Evolutionary conservation across 176 grass and related monocot genomes (phyloP), one percentile per base, ranked within the genome.

Genomic region (Carex cristatella): DNA sequence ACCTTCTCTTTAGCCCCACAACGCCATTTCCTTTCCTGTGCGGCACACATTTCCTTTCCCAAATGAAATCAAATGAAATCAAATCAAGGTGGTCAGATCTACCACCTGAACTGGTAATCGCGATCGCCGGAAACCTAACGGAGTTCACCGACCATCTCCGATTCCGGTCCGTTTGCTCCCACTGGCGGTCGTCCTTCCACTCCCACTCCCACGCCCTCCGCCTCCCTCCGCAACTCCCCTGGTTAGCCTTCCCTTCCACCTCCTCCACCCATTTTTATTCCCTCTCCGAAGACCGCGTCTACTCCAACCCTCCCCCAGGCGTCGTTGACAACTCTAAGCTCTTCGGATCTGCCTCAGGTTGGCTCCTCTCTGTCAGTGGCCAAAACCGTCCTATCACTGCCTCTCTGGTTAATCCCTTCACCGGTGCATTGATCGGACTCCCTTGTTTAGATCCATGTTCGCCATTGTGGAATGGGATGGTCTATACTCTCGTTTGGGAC

Each of bases 101-200:
- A 5, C 79, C 79, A 23, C 44, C 28, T 3, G 79, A 81, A n/a
- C n/a, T 81, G 32, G 37, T 81, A 7, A 13, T 81, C 33, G 23
- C 18, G 5, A 81, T 81, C 79, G 79, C 79, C 32, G 32, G 16
- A 61, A 38, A 59, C 15, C 57, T 81, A 5, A n/a, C 57, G 2
- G 56, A 81, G 15, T 62, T 63, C 79, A 81, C 79, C 37, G 79
- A 81, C n/a, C 79, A 63, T 18, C 31, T 81, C 58, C 59, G 59
- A 5, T 44, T 69, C 38, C 64, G 64, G 23, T 42, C 51, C 61
- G 61, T 84, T 4, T 84, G 81, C 64, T 84, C 81, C n/a, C 81
- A 84, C 27, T 84, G 81, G 65, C 66, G 81, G 1, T 65, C 58
- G 3, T 82, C 79, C 58, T 82, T 57, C 10, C 48, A 2, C 10